Base-by-base conservation (phyloP, 805 yeast genomes). In the Teunomyces cretensis region DNA sequence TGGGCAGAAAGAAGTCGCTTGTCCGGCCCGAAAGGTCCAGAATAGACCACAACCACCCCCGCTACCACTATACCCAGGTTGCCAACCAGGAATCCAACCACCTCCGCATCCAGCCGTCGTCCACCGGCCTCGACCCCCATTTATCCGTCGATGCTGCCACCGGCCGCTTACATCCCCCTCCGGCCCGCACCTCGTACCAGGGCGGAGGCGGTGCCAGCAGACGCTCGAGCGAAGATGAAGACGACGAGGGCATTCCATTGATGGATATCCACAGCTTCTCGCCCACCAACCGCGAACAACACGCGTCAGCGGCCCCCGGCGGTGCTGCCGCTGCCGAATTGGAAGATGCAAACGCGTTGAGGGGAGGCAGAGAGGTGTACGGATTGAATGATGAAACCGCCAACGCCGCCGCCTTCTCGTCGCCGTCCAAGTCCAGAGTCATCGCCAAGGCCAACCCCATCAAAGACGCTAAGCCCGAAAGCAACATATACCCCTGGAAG, bases 21-120 rank as follows among this genome's bases (percentile, higher is more conserved):
- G 86, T 92, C 27, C 78, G 88, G 49, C 95, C 96, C 3, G 98
- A 92, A 58, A 79, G 98, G 53, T 82, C 86, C 32, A 56, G 74
- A 43, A 76, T 81, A 50, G 75, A 81, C 54, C 81, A 79, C n/a
- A 76, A 75, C 43, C 86, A 87, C 60, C 94, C 92, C 2, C 80
- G 84, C 46, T 86, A 75, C 65, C 89, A 86, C 63, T 89, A 88
- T 63, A 77, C 86, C 11, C 89, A 84, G 54, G 82, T 83, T 31
- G 82, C 88, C 2, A 78, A 82, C 33, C 84, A 83, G 49, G 83
- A 85, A 56, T 71, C 81, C 9, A 76, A 73, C 45, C 82, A 82
- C 54, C 65, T 88, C 49, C 73, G 72, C 44, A 83, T 87, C 31
- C 80, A 76, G 53, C 89, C 94, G 2, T 80, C 88, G 0, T 64